Evolutionary conservation across 805 yeast genomes (phyloP).

Genomic region (Metschnikowia santaceciliae): DNA sequence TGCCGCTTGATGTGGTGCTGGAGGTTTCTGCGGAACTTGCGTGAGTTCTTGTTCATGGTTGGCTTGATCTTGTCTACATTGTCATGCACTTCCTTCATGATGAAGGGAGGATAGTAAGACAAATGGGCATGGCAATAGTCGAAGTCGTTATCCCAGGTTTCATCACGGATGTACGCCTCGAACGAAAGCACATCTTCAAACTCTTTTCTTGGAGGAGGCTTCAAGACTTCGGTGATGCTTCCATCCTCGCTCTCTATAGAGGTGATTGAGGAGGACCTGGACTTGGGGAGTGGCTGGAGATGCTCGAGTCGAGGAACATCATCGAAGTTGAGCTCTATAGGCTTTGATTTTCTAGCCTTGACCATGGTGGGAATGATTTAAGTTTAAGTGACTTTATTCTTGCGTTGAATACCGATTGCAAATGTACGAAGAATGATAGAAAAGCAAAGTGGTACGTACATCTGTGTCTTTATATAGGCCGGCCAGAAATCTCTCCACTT

Average conservation of each 20-base stretch:
- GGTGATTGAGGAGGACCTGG: constrained; percentile 34
- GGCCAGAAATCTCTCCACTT: not conserved
- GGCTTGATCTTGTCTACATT: constrained; percentile 70
- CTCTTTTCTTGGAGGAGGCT: constrained; percentile 41
- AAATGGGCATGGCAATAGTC: constrained; percentile 66
- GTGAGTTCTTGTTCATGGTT: constrained; percentile 65
- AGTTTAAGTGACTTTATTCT: not conserved
- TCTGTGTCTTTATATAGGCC: not conserved
- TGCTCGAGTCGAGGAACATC: constrained; percentile 37
- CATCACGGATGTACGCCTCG: constrained; percentile 63
- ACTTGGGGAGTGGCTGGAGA: constrained; percentile 36
- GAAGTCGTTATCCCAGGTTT: constrained; percentile 72
- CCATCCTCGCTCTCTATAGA: constrained; percentile 36
- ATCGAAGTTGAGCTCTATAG: constrained; percentile 30
- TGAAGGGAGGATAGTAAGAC: constrained; percentile 70
- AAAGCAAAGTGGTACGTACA: too few relatives aligned
- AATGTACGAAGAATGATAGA: too few relatives aligned
- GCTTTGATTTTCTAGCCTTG: constrained; percentile 27
- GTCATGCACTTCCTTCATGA: constrained; percentile 60
- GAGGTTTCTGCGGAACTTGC: constrained; percentile 67
- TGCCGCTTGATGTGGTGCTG: constrained; percentile 74
- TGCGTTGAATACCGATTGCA: too few relatives aligned
- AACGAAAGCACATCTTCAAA: constrained; percentile 64
- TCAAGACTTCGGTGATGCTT: constrained; percentile 23
- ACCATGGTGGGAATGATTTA: constrained; percentile 5